Conservation (phyloP, 129 eudicot genomes). For the Solidago caesia region DNA sequence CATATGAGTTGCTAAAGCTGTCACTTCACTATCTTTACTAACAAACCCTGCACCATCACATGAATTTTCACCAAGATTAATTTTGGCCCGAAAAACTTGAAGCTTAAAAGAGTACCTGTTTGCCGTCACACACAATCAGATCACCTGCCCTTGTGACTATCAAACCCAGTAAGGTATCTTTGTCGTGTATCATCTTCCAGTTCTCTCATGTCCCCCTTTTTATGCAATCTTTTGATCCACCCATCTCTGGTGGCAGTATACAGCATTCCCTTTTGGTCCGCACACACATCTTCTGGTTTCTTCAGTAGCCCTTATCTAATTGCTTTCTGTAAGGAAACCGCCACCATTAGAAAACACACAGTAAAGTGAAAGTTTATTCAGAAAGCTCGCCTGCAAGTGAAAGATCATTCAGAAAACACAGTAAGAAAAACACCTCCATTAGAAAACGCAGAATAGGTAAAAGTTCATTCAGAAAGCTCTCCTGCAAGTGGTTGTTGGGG, state of each 20-base stretch:
- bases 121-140: slow-evolving; percentile 54
- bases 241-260: slow-evolving; percentile 93
- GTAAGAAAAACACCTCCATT: too few relatives aligned
- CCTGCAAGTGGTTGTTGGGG: slow-evolving; percentile 42
- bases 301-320: slow-evolving; percentile 55
- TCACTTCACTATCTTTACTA: slow-evolving; percentile 53
- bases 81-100: background rate
- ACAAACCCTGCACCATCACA: slow-evolving; percentile 59
- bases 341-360: background rate
- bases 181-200: slow-evolving; percentile 49
- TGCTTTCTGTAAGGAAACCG: slow-evolving; percentile 39
- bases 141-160: slow-evolving; percentile 41
- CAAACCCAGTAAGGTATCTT: slow-evolving; percentile 52
- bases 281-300: slow-evolving; percentile 60
- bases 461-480: too few relatives aligned
- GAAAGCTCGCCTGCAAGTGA: slow-evolving; percentile 39
- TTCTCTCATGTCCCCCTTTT: slow-evolving; percentile 62
- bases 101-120: slow-evolving; percentile 35
- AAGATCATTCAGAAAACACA: too few relatives aligned
- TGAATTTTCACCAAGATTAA: background rate
- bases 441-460: too few relatives aligned
- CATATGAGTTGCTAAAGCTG: slow-evolving; percentile 56
- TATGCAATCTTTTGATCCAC: slow-evolving; percentile 66
- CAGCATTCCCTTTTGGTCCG: slow-evolving; percentile 57
- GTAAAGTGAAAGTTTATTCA: background rate